Base-by-base conservation (phyloP, 352 stramenopile species). In the Globisporangium alternatum region DNA sequence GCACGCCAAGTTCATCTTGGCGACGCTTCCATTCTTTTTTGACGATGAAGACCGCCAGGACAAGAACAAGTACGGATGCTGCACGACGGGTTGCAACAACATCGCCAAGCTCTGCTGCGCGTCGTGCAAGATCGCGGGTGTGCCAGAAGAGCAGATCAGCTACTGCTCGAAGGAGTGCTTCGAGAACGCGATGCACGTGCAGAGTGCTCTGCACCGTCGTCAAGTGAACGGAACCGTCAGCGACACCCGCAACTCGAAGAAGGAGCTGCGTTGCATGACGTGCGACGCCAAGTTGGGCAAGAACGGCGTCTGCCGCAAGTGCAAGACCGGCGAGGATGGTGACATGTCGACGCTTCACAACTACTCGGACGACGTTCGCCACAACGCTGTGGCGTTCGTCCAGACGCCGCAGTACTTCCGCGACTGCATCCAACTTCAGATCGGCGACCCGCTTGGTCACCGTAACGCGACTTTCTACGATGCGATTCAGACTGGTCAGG, bases 161-260 rank as follows among this genome's bases (percentile, higher is more conserved):
- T 94, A 87, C 77, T 95, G 87, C 71, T 94, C 85, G 21, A 92
- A 93, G 69, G 80, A 94, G 37, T 95, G 87, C 66, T 95, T 95
- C 67, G 82, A 95, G 52, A 91, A 90, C 61, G 80, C 78, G 3
- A 82, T 88, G 74, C 87, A 93, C 72, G 82, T 92, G 7, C 72
- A 89, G 59, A 89, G 77, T 45, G 83, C 80, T 33, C 60, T 95
- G 21, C 86, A 95, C 57, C 86, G 86, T 66, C 86, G 86, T 37
- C 86, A 95, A 39, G 83, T 92, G 35, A 93, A 95, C 55, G 83
- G 83, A 30, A 95, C 83, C 0, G 63, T 93, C 48, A 91, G 80
- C 25, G 86, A 95, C 45, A 90, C 78, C 15, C 78, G 78, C 30
- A 68, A 70, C n/a, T 81, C 68, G 12, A 91, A 92, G 74, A 90